These are phyloP conservation scores for Chaetomium tenue DNA, from an alignment of 495 filamentous ascomycete genomes.

Conservation along the genomic window DNA sequence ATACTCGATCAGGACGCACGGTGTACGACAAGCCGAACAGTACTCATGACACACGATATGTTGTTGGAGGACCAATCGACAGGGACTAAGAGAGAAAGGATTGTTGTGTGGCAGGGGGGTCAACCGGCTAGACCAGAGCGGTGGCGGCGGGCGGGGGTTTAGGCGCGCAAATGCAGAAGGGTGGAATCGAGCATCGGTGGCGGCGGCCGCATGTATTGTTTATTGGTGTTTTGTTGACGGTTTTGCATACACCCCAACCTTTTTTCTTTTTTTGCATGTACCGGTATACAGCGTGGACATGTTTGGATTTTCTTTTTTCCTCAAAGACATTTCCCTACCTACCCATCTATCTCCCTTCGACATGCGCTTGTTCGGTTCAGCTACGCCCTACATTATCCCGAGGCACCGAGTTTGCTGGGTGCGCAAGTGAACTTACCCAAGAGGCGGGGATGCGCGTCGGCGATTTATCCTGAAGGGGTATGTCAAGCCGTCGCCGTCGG, in stretches of 20 bases:
- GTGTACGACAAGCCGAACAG: not conserved
- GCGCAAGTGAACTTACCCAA: no score
- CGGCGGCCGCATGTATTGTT: not conserved
- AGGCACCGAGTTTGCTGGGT: not conserved
- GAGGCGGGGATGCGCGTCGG: no score
- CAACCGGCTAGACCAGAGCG: no score
- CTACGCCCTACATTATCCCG: not conserved
- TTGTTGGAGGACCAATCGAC: not conserved
- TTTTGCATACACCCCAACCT: not conserved
- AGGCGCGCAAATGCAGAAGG: no score
- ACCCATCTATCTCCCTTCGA: not conserved
- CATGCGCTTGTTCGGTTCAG: not conserved
- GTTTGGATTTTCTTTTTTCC: not conserved
- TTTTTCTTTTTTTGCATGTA: constrained; percentile 4
- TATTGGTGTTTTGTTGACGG: not conserved
- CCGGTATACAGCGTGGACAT: constrained; percentile 1
- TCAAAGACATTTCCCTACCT: not conserved
- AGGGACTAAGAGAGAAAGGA: not conserved
- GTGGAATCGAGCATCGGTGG: no score
- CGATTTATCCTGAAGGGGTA: no score
- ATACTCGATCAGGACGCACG: not conserved
- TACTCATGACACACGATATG: not conserved
- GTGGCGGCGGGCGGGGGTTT: no score
- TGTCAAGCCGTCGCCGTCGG: no score
- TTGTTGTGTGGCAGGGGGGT: no score